Evolutionary conservation across 805 yeast species (phyloP).

Genomic region (Isabelozyma heimii): DNA sequence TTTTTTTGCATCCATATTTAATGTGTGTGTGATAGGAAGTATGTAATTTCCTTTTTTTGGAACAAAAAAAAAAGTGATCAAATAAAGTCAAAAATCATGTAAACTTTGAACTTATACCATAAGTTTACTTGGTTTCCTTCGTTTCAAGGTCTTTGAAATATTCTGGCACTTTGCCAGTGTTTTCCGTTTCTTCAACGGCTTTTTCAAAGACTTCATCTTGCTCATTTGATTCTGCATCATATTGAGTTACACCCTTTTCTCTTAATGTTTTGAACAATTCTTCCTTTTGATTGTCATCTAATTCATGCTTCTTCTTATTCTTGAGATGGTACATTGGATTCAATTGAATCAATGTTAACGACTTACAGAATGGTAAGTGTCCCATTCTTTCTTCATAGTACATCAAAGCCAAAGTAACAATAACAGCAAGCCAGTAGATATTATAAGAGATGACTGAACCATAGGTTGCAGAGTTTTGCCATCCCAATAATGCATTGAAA

Average conservation of each 20-base stretch:
- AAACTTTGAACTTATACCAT: too few relatives aligned
- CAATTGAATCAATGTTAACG: conserved; percentile 38
- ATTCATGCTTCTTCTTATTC: conserved; percentile 54
- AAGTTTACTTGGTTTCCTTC: not conserved
- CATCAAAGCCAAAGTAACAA: conserved; percentile 56
- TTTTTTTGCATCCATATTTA: not conserved
- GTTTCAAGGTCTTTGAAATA: not conserved
- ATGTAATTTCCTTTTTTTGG: not conserved
- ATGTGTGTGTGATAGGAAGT: not conserved
- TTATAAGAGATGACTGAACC: conserved; percentile 90
- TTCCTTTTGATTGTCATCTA: conserved; percentile 30
- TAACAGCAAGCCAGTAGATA: conserved; percentile 77
- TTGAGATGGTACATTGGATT: conserved; percentile 75
- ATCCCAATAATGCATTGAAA: conserved; percentile 89
- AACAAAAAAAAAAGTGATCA: too few relatives aligned
- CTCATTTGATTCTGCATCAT: conserved; percentile 12
- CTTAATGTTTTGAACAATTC: conserved; percentile 33
- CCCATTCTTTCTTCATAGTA: conserved; percentile 81
- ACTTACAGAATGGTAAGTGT: conserved; percentile 68
- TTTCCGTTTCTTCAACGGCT: not conserved
- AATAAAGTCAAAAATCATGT: too few relatives aligned
- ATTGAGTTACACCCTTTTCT: conserved; percentile 13
- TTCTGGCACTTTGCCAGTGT: not conserved
- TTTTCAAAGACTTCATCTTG: conserved; percentile 2
- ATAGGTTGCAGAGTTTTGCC: conserved; percentile 96